phyloP scores from a whole-genome alignment of 179 eudicot genomes.

The Heliamphora pulchella region DNA sequence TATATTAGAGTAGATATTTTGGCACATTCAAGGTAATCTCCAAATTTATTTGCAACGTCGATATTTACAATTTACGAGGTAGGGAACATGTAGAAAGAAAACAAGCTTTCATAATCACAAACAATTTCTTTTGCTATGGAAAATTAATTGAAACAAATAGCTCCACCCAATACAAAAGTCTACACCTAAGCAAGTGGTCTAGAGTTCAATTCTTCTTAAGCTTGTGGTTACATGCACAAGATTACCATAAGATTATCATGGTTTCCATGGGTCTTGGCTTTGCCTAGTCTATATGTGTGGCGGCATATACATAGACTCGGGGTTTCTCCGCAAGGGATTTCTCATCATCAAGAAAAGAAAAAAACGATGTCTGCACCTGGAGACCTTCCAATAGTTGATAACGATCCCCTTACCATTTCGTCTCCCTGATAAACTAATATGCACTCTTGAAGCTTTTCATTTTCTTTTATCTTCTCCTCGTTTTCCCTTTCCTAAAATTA shows the following conservation, averaged over 20 bases:
- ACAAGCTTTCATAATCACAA: not conserved
- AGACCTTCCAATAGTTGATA: not conserved
- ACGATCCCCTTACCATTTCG: not conserved
- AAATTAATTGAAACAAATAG: not conserved
- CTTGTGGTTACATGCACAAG: too few species aligned
- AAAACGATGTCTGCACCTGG: not conserved
- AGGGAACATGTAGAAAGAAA: not conserved
- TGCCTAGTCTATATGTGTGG: too few species aligned
- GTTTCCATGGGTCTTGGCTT: too few species aligned
- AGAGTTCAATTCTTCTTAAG: too few species aligned
- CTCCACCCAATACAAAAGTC: too few species aligned
- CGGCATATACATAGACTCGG: too few species aligned
- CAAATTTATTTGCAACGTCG: not conserved
- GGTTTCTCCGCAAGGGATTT: too few species aligned
- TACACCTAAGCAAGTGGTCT: too few species aligned
- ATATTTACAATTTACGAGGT: slow-evolving; percentile 2
- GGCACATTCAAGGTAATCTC: not conserved
- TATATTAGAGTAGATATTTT: not conserved
- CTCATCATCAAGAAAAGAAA: too few species aligned
- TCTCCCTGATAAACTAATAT: not conserved
- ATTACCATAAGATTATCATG: too few species aligned
- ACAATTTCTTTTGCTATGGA: not conserved
- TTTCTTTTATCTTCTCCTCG: not conserved
- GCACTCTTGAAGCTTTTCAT: not conserved
- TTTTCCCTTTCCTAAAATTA: not conserved